Conservation (phyloP, 1,139 yeast genomes). For the Suhomyces choctaworum region DNA sequence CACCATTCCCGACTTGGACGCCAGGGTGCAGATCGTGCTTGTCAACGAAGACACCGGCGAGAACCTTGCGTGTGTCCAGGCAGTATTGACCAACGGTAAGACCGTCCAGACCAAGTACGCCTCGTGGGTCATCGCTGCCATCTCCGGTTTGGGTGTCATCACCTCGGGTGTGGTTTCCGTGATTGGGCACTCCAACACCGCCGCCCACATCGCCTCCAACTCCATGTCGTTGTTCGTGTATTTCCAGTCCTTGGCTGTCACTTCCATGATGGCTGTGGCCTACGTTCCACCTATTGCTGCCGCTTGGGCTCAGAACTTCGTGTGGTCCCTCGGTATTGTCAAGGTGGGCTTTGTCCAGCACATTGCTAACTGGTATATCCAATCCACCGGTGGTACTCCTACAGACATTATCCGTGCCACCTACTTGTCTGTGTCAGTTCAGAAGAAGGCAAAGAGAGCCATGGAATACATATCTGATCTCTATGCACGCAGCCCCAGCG, state of each 20-base stretch:
- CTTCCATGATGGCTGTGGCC: constrained; percentile 94
- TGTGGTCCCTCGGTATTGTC: constrained; percentile 95
- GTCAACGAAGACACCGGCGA: constrained; percentile 47
- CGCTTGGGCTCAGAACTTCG: constrained; percentile 97
- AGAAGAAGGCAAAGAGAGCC: constrained; percentile 47
- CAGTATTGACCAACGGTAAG: constrained; percentile 80
- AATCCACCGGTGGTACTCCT: constrained; percentile 90
- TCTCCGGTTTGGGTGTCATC: constrained; percentile 82
- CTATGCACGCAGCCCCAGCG: constrained; percentile 17
- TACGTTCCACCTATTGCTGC: constrained; percentile 95
- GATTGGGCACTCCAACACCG: constrained; percentile 87
- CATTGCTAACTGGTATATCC: constrained; percentile 92
- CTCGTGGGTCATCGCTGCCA: constrained; percentile 95
- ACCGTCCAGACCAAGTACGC: constrained; percentile 95
- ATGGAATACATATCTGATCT: constrained; percentile 20
- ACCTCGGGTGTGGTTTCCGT: constrained; percentile 87
- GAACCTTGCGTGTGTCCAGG: constrained; percentile 90
- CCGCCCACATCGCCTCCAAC: constrained; percentile 96
- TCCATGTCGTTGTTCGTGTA: constrained; percentile 89
- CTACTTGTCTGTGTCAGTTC: constrained; percentile 76
- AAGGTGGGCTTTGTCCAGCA: constrained; percentile 77
- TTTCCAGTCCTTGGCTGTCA: constrained; percentile 90
- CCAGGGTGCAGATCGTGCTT: constrained; percentile 75
- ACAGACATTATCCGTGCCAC: constrained; percentile 63
- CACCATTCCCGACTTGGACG: constrained; percentile 92